Base-by-base conservation (phyloP, 441 rosid genomes). In the Croton laevigatus region DNA sequence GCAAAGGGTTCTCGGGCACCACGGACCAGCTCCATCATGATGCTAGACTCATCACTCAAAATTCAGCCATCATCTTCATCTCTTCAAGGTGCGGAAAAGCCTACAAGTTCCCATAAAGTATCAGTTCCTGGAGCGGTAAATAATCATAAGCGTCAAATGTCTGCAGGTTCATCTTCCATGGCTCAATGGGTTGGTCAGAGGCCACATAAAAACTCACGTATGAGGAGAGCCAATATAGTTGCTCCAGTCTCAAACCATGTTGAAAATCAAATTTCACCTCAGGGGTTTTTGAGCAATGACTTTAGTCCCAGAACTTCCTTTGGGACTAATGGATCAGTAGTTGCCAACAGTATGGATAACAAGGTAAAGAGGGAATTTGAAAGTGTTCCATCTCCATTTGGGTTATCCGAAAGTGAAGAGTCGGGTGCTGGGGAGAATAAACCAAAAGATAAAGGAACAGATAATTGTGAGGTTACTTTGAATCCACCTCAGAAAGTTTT, bases 111-210 rank as follows among this genome's bases (percentile, higher is more conserved):
- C 72, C 78, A 76, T 79, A 89, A 81, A 73, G 76, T 79, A 51
- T 73, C 72, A 66, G 62, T 67, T 27, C 70, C 78, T 57, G 82
- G 81, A 75, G 67, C 75, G 75, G 71, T 81, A 73, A 81, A 83
- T 82, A 78, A 77, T 81, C 75, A 82, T 75, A 88, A 76, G 73
- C 83, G 80, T 78, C 78, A 78, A 64, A 69, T 77, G 51, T 70
- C 87, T 73, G 68, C 89, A 63, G 88, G 85, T 70, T 88, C 99
- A 57, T 78, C 98, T 81, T 86, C 97, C 46, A 91, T 91, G 88
- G 91, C 96, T 66, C 94, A 93, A 63, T 96, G 99, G 98, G 97
- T 73, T 74, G 93, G 95, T 78, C 99, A 91, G 83, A 93, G 97
- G 77, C 94, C 89, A 27, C 90, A 86, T 72, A 96, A 95, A 73